Base-by-base conservation (phyloP, 208 protist species). In the Trypanosomatidae sp. region DNA sequence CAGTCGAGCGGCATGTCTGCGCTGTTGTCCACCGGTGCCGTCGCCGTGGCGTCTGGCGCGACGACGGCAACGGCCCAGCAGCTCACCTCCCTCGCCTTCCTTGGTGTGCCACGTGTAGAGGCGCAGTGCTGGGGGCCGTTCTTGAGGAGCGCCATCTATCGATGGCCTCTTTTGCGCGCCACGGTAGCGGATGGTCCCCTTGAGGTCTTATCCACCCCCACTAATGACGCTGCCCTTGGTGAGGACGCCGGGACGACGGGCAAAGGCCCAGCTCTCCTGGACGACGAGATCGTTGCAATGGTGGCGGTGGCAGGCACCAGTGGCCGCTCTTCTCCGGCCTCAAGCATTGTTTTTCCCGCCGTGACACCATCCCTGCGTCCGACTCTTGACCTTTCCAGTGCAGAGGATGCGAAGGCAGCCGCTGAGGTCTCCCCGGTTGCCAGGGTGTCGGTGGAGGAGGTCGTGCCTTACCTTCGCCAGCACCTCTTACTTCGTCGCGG, bases 401-500 rank as follows among this genome's bases (percentile, higher is more conserved):
- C 13, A 15, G 62, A 62, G 66, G 64, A 56, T 41, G 30, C 59
- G 28, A 58, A 59, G 53, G 71, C 59, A 39, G 52, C 53, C 30
- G 62, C 75, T 33, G 9, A 58, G 10, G 69, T 64, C 22, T 73
- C 71, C 3, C 13, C 64, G 39, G 60, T 80, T 22, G 71, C 84
- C 19, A 76, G 73, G 7, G 81, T 90, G n/a, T 41, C 80, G 0
- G 55, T 87, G 15, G 50, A 44, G 36, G 82, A 85, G 13, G 78
- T 84, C 8, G 55, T 82, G 65, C 66, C 67, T 7, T 91, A 88
- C 66, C 50, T 94, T 1, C 82, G 89, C 22, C 43, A 22, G 6
- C 25, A 84, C 49, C 41, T 84, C 28, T 28, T 90, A 62, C 62
- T 91, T 39, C 86, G 89, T 19, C 81, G 84, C 19, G 89, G 86